Percentiles rank a stretch among this genome's conserved stretches.
These are phyloP conservation scores for Diutina sp. DNA, from an alignment of 1,139 yeast species.

Conservation along the genomic window DNA sequence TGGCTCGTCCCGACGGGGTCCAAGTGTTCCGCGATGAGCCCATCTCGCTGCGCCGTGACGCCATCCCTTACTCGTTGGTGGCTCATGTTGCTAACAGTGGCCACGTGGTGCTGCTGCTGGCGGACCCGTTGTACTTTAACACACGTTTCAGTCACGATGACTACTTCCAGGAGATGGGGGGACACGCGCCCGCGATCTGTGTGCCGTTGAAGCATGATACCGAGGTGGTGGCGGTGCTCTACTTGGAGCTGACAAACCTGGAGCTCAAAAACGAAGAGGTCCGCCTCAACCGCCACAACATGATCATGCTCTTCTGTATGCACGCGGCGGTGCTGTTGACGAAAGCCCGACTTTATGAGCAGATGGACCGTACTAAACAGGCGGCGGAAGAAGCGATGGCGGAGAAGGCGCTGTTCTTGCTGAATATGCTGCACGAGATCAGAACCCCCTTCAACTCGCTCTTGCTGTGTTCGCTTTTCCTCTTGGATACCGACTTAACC, in stretches of 20 bases:
- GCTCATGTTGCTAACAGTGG: slow-evolving; percentile 10
- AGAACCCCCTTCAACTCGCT: slow-evolving; percentile 47
- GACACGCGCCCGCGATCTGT: slow-evolving; percentile 22
- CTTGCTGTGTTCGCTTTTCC: slow-evolving; percentile 40
- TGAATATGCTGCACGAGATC: slow-evolving; percentile 52
- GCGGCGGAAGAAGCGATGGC: slow-evolving; percentile 51
- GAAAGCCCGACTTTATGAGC: slow-evolving; percentile 33
- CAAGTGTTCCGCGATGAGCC: neutral
- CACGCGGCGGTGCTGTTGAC: slow-evolving; percentile 44
- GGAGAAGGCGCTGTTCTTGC: slow-evolving; percentile 44
- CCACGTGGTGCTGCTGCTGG: slow-evolving; percentile 3
- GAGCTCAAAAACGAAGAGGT: neutral
- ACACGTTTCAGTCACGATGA: slow-evolving; percentile 24
- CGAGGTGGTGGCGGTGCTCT: slow-evolving; percentile 31
- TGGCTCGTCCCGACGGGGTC: neutral
- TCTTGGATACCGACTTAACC: slow-evolving; percentile 35
- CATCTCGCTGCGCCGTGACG: slow-evolving; percentile 11
- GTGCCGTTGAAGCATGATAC: slow-evolving; percentile 21
- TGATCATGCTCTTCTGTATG: slow-evolving; percentile 33
- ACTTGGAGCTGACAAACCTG: slow-evolving; percentile 22
- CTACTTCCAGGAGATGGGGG: slow-evolving; percentile 25
- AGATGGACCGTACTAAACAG: slow-evolving; percentile 39
- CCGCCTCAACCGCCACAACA: slow-evolving; percentile 3
- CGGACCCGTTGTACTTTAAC: slow-evolving; percentile 17
- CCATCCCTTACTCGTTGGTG: slow-evolving; percentile 32